Evolutionary conservation across 257 asterid species (phyloP).

Genomic region (Knoxia roxburghii): DNA sequence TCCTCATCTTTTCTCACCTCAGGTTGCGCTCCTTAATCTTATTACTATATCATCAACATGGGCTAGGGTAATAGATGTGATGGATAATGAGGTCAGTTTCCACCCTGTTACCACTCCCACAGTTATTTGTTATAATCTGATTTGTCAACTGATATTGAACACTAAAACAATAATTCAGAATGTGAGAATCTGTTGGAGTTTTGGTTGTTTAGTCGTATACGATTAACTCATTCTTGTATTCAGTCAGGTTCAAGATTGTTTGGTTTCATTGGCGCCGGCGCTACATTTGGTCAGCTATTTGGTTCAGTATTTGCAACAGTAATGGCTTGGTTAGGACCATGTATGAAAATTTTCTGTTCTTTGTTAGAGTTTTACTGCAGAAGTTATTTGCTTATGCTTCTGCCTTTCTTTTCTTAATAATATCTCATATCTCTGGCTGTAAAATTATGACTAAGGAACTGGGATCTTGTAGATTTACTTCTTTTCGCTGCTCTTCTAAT

Average conservation of each 20-base stretch:
- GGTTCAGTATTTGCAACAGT: conserved; percentile 94
- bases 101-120: neutral
- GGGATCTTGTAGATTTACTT: conserved; percentile 64
- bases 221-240: conserved; percentile 37
- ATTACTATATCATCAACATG: conserved; percentile 96
- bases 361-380: neutral
- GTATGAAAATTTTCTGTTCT: conserved; percentile 41
- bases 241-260: conserved; percentile 99
- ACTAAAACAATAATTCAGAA: neutral
- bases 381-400: conserved; percentile 2
- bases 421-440: neutral
- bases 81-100: conserved; percentile 85
- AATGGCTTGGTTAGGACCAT: conserved; percentile 98
- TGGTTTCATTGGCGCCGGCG: conserved; percentile 99
- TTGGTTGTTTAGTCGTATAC: neutral
- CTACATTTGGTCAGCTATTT: conserved; percentile 94
- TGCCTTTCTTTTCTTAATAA: neutral
- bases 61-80: conserved; percentile 97
- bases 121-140: neutral
- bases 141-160: neutral
- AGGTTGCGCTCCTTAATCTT: conserved; percentile 96
- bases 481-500: conserved; percentile 85
- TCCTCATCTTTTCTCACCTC: conserved; percentile 15
- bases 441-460: conserved; percentile 19
- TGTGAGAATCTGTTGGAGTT: conserved; percentile 1